Percentiles rank a stretch among this genome's conserved stretches.
phyloP scores from a whole-genome alignment of 108 stramenopile species.

The Cyclotella baltica region DNA sequence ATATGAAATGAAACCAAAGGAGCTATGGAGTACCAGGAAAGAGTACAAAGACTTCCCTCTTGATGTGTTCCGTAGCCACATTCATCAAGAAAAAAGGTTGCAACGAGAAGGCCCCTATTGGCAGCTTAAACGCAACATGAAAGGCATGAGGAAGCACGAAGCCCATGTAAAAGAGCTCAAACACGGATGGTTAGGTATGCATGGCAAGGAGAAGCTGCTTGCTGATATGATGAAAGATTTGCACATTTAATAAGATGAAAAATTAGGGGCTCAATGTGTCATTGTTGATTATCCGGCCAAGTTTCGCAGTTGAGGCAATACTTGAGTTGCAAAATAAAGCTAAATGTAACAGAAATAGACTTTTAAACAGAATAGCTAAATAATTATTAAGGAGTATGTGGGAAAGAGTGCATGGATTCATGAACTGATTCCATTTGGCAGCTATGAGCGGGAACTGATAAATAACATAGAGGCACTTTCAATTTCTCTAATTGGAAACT shows the following conservation, averaged over 20 bases:
- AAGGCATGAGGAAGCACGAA: not conserved
- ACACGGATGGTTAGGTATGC: not conserved
- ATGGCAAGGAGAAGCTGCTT: not conserved
- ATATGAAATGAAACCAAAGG: constrained; percentile 6
- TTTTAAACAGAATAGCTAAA: no score
- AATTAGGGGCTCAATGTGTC: no score
- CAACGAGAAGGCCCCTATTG: constrained; percentile 2
- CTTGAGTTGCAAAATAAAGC: not conserved
- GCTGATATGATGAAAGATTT: not conserved
- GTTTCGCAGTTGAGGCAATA: no score
- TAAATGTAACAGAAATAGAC: not conserved
- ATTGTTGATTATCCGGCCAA: no score
- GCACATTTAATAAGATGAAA: not conserved
- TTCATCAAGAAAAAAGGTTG: constrained; percentile 11
- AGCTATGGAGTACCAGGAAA: not conserved
- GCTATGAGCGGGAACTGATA: no score
- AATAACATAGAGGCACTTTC: no score
- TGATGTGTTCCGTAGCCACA: not conserved
- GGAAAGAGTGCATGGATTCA: no score
- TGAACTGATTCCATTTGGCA: no score
- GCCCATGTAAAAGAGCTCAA: constrained; percentile 3
- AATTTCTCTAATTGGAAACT: no score
- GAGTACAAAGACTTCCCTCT: constrained; percentile 14
- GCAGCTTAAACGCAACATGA: constrained; percentile 11
- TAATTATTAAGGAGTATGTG: no score